A percentile compares a stretch with the other conserved stretches of the same genome.
phyloP scores from a whole-genome alignment of 208 protist genomes.

The Leishmania tropica region DNA sequence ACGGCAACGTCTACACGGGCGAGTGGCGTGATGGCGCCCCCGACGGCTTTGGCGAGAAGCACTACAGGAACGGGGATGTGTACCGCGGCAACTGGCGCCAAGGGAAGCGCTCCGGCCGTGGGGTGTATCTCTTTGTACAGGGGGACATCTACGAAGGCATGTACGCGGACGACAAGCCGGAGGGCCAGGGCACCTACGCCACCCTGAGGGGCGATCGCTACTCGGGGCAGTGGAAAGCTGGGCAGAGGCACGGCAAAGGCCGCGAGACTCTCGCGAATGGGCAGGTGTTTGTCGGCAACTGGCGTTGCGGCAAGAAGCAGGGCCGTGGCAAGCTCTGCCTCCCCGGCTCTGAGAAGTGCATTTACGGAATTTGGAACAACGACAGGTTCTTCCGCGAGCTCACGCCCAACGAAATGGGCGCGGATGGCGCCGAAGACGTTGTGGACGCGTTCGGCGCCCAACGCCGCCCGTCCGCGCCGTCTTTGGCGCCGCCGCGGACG shows the following conservation, averaged over 20 bases:
- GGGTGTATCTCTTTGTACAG: conserved; percentile 56
- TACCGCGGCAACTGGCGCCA: conserved; percentile 74
- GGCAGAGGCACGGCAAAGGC: conserved; percentile 64
- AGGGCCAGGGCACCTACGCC: conserved; percentile 69
- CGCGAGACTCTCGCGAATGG: conserved; percentile 60
- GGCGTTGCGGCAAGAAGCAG: conserved; percentile 64
- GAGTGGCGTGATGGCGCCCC: conserved; percentile 65
- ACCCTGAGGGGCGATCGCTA: conserved; percentile 71
- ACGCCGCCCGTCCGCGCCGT: conserved; percentile 15
- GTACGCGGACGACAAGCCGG: conserved; percentile 61
- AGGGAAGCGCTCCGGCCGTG: conserved; percentile 63
- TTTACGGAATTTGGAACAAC: conserved; percentile 73
- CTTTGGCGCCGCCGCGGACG: conserved; percentile 13
- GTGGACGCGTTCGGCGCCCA: conserved; percentile 41
- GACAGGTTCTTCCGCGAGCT: conserved; percentile 75
- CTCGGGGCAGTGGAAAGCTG: conserved; percentile 55
- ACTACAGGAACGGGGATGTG: conserved; percentile 73
- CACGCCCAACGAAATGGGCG: conserved; percentile 46
- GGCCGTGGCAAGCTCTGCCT: conserved; percentile 63
- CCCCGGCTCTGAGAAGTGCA: conserved; percentile 38
- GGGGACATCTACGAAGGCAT: conserved; percentile 80
- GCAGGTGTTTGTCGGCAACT: conserved; percentile 73
- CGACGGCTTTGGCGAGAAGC: conserved; percentile 74
- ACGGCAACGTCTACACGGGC: conserved; percentile 81
- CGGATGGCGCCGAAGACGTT: conserved; percentile 30